Conservation (phyloP, 768 basidiomycete genomes). For the Boletus eberwhitei region DNA sequence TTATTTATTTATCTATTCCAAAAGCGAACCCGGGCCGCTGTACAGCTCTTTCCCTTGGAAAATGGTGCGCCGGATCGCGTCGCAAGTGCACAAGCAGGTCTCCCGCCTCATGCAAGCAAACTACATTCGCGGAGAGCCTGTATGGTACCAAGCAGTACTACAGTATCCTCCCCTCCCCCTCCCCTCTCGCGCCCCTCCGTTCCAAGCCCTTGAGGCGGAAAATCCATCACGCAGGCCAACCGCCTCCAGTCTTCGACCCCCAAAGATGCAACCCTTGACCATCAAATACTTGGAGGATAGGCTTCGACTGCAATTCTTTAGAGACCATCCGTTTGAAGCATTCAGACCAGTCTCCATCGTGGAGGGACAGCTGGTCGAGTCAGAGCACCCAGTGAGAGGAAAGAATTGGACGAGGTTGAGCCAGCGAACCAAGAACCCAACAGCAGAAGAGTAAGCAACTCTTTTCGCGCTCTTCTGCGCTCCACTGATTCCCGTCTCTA, state of each 20-base stretch:
- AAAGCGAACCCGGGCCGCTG: not conserved
- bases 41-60: not conserved
- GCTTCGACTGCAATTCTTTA: constrained; percentile 87
- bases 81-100: constrained; percentile 85
- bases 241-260: constrained; percentile 30
- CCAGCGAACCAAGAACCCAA: constrained; percentile 80
- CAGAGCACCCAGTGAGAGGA: constrained; percentile 56
- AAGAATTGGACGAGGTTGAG: constrained; percentile 71
- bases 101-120: constrained; percentile 72
- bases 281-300: constrained; percentile 83
- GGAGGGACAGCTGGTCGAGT: constrained; percentile 60
- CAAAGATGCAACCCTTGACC: constrained; percentile 47
- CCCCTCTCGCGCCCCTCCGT: constrained; percentile 68
- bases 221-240: constrained; percentile 22
- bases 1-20: not conserved
- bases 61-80: constrained; percentile 80
- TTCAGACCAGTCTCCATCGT: constrained; percentile 76
- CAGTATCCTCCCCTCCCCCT: constrained; percentile 86
- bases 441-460: constrained; percentile 80
- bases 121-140: constrained; percentile 62
- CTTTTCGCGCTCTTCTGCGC: not conserved
- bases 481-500: constrained; percentile 33
- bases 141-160: constrained; percentile 83
- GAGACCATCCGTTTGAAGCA: constrained; percentile 95
- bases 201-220: constrained; percentile 44